These are phyloP conservation scores for Raffaelea deltoideospora DNA, from an alignment of 2,329 filamentous ascomycete species.

Conservation along the genomic window DNA sequence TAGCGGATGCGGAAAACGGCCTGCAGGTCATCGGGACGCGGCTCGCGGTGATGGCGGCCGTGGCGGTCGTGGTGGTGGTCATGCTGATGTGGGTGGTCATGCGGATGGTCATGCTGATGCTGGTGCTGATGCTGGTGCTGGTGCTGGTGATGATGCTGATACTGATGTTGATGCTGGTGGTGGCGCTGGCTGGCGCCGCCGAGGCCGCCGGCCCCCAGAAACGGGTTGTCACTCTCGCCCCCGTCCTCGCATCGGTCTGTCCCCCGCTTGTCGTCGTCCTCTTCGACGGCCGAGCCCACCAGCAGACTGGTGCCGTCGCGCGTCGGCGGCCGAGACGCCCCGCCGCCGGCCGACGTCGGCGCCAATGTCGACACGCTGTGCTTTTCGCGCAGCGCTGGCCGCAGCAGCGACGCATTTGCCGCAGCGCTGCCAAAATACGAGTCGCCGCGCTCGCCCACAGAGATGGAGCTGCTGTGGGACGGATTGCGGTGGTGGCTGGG, in stretches of 20 bases:
- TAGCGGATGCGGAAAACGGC: slow-evolving; percentile 86
- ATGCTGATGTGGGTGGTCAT: slow-evolving; percentile 10
- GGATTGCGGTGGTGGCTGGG: slow-evolving; percentile 13
- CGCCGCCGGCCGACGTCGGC: slow-evolving; percentile 30
- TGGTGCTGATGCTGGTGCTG: neutral
- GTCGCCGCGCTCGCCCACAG: slow-evolving; percentile 10
- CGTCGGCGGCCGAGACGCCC: slow-evolving; percentile 41
- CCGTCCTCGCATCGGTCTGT: too few species aligned
- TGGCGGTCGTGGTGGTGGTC: neutral
- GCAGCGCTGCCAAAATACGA: neutral
- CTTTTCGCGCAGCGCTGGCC: slow-evolving; percentile 34
- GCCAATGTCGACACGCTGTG: slow-evolving; percentile 48
- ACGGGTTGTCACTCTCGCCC: too few species aligned
- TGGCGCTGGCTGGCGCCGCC: neutral
- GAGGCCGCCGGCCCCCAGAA: neutral
- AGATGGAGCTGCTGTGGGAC: slow-evolving; percentile 17
- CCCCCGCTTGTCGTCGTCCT: slow-evolving; percentile 22
- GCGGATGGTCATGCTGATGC: neutral
- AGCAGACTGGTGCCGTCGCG: slow-evolving; percentile 26
- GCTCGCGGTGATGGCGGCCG: slow-evolving; percentile 42
- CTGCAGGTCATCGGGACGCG: slow-evolving; percentile 73
- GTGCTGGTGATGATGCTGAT: neutral
- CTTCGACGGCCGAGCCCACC: slow-evolving; percentile 21
- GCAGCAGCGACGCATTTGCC: slow-evolving; percentile 3
- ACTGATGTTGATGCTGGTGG: neutral